Percentiles rank a stretch among this genome's conserved stretches.
phyloP scores from a whole-genome alignment of 2,329 filamentous ascomycete species.

The Fusarium paranaense region DNA sequence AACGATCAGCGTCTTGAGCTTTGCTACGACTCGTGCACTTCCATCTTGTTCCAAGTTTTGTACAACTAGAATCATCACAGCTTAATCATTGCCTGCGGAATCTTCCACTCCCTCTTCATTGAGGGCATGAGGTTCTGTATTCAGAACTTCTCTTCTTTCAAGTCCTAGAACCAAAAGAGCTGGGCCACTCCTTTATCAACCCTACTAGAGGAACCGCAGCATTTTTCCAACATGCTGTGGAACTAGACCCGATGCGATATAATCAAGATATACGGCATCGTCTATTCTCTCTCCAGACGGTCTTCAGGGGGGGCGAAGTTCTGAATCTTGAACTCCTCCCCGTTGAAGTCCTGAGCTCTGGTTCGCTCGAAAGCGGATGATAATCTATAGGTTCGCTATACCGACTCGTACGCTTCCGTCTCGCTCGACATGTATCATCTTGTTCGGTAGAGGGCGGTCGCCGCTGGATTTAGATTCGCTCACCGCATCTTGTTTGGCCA shows the following conservation, averaged over 20 bases:
- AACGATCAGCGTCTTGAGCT: background rate
- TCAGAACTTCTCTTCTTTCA: background rate
- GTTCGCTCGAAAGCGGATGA: background rate
- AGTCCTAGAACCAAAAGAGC: background rate
- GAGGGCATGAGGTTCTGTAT: background rate
- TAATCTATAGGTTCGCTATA: background rate
- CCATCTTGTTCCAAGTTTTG: background rate
- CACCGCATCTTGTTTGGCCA: background rate
- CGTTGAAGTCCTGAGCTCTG: background rate
- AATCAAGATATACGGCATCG: no score
- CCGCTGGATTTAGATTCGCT: background rate
- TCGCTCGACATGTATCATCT: background rate
- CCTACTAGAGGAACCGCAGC: no score
- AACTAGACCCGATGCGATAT: background rate
- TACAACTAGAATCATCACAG: background rate
- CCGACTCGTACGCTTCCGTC: background rate
- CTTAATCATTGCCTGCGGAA: background rate
- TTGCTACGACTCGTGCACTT: background rate
- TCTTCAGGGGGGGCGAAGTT: background rate
- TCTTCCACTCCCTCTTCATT: background rate
- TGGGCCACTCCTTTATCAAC: background rate
- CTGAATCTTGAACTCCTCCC: background rate
- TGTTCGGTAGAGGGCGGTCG: background rate
- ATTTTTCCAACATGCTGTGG: background rate
- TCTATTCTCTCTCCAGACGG: background rate